These are phyloP conservation scores for Lithohypha guttulata DNA, from an alignment of 2,329 filamentous ascomycete genomes.

Conservation along the genomic window DNA sequence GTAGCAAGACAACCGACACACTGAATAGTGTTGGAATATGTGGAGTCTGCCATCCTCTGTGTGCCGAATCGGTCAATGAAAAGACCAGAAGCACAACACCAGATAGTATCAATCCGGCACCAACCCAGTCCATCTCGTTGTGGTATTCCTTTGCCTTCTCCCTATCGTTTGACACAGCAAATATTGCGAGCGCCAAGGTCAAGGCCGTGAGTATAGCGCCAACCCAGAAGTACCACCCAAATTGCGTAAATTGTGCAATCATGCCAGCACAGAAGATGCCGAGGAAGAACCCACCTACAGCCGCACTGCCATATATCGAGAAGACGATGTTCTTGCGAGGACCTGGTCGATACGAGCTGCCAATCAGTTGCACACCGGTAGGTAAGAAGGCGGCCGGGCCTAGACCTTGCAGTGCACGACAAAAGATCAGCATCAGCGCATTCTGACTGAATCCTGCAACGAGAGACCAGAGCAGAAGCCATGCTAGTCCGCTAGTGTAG, in stretches of 20 bases:
- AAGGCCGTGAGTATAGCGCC: constrained; percentile 44
- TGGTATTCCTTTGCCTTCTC: constrained; percentile 27
- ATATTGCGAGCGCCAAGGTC: constrained; percentile 35
- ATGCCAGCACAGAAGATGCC: constrained; percentile 58
- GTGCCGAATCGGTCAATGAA: constrained; percentile 61
- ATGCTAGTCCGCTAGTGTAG: constrained; percentile 49
- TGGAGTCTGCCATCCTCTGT: constrained; percentile 64
- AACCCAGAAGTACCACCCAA: constrained; percentile 61
- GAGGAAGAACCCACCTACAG: constrained; percentile 38
- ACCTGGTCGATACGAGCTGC: constrained; percentile 54
- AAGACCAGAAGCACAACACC: constrained; percentile 62
- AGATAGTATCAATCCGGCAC: constrained; percentile 48
- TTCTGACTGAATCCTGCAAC: constrained; percentile 59
- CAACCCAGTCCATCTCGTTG: constrained; percentile 60
- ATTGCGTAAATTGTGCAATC: constrained; percentile 43
- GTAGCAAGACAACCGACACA: constrained; percentile 51
- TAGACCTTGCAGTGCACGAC: constrained; percentile 63
- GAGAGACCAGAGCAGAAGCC: constrained; percentile 60
- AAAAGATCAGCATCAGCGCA: constrained; percentile 60
- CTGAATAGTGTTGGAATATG: constrained; percentile 59
- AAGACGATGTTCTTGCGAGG: constrained; percentile 58
- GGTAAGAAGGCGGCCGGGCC: constrained; percentile 63
- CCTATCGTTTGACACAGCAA: constrained; percentile 41
- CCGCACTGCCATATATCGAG: constrained; percentile 47
- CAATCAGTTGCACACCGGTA: constrained; percentile 55